Evolutionary conservation across 306 rosid species (phyloP), one percentile per base, ranked within the genome.

Genomic region (Aeschynomene evenia): DNA sequence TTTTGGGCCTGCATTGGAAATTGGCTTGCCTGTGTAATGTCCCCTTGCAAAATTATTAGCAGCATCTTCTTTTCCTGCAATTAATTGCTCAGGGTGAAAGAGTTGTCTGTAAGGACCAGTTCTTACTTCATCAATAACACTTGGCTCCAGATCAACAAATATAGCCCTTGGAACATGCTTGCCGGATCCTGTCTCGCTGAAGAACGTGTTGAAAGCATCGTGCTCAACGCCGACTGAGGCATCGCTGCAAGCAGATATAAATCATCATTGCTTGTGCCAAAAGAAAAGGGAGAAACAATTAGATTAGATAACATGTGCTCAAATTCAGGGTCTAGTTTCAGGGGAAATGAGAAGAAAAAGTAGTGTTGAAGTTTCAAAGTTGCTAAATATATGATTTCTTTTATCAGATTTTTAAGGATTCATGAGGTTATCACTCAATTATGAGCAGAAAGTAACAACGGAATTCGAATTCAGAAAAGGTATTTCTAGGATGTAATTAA

Each of bases 51-150:
- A 88, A 77, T 88, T 86, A 80, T 86, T 88, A 7, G 95, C 95
- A 39, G 95, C 95, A 60, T 88, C 95, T 79, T 88, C 95, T 80
- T 84, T 88, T 69, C 91, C 95, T 43, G 95, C 84, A 49, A 88
- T 82, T 42, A 88, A 84, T 75, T 88, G 95, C 76, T 86, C 89
- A 7, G 95, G 95, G 78, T 88, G 95, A 62, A 88, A 88, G 36
- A 88, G 91, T 82, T 88, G 91, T 68, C 91, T 76, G 70, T 88
- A 86, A 51, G 68, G 0, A 71, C 95, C 91, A 66, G 74, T 39
- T 75, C 86, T 82, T 10, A 88, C 71, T 82, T 88, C 91, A 84
- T 86, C 95, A 33, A 86, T 86, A 18, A 88, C 95, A 15, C 71
- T 88, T 36, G 95, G 91, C 74, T 88, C 95, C 13, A 88, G 82